Evolutionary conservation across 768 basidiomycete genomes (phyloP).

Genomic region (Russula foetens): DNA sequence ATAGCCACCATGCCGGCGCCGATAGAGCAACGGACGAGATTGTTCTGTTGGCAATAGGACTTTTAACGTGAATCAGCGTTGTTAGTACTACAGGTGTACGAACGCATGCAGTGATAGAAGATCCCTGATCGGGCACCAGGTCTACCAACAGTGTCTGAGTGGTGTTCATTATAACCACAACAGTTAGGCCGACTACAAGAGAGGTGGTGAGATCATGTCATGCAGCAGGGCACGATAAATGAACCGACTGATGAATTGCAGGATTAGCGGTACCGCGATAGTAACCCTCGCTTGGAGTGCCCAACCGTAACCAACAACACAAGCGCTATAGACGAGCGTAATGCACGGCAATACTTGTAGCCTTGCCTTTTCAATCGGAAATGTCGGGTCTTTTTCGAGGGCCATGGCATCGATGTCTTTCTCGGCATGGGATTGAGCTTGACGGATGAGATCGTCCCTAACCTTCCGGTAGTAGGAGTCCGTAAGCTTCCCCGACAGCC

Average conservation of each 20-base stretch:
- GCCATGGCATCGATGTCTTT: conserved; percentile 23
- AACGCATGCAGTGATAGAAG: conserved; percentile 66
- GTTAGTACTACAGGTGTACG: conserved; percentile 25
- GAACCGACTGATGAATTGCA: conserved; percentile 33
- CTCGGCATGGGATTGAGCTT: conserved; percentile 17
- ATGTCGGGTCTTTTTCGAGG: conserved; percentile 31
- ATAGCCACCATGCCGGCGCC: conserved; percentile 55
- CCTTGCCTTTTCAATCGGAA: conserved; percentile 56
- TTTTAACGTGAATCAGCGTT: background rate
- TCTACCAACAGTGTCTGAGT: conserved; percentile 60
- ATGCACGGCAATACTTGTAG: conserved; percentile 40
- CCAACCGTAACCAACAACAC: conserved; percentile 54
- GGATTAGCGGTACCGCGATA: conserved; percentile 46
- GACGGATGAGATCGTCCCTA: conserved; percentile 23
- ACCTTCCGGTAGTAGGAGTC: conserved; percentile 55
- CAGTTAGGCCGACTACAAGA: conserved; percentile 41
- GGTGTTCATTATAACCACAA: conserved; percentile 44
- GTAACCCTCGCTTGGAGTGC: conserved; percentile 40
- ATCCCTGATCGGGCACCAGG: conserved; percentile 51
- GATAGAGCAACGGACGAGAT: conserved; percentile 55
- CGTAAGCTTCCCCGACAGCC: conserved; percentile 51
- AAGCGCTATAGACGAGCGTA: conserved; percentile 32
- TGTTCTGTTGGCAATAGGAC: conserved; percentile 40
- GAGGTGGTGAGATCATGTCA: background rate
- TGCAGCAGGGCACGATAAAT: background rate